Conservation (phyloP, 257 asterid species). For the Solanum chmielewskii region DNA sequence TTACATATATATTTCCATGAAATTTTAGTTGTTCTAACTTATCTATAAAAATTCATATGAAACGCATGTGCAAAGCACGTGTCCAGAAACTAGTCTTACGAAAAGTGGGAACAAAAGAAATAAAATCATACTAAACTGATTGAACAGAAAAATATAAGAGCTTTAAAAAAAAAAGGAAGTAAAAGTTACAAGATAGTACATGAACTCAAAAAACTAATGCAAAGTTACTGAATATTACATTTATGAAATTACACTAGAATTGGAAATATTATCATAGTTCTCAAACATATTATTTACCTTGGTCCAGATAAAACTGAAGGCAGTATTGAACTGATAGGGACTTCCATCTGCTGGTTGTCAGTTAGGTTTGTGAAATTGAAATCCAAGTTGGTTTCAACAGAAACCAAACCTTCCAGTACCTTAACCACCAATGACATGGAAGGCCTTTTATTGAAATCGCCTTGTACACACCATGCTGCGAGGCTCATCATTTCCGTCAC, state of each 20-base stretch:
- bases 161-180: background rate
- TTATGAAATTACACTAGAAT: background rate
- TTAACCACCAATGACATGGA: conserved; percentile 10
- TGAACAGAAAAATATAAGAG: too few relatives aligned
- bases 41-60: too few relatives aligned
- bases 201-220: background rate
- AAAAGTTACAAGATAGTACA: background rate
- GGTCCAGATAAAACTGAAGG: conserved; percentile 7
- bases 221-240: background rate
- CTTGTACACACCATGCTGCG: conserved; percentile 13
- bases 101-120: too few relatives aligned
- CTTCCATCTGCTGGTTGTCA: background rate
- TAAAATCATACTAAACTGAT: too few relatives aligned
- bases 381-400: background rate
- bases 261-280: too few relatives aligned
- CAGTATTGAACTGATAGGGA: background rate
- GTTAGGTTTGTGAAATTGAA: background rate
- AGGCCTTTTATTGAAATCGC: background rate
- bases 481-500: background rate
- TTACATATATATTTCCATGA: too few relatives aligned
- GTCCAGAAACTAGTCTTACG: too few relatives aligned
- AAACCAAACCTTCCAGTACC: conserved; percentile 6
- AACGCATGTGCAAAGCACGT: too few relatives aligned
- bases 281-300: background rate
- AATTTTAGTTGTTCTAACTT: too few relatives aligned